These are phyloP conservation scores for Russula emetica DNA, from an alignment of 768 basidiomycete genomes.

Conservation along the genomic window DNA sequence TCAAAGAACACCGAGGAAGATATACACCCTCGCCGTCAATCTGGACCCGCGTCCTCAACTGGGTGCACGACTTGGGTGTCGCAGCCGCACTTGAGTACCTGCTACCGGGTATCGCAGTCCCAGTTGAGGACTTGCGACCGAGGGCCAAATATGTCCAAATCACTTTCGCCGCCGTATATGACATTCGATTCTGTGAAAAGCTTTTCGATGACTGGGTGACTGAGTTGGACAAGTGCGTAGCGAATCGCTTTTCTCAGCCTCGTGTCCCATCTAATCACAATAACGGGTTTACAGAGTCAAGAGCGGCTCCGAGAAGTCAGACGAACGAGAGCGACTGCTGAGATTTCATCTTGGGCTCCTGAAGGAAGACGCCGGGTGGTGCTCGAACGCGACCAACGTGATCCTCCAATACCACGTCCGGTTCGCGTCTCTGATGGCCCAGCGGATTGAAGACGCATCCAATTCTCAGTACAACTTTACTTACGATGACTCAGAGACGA, in stretches of 20 bases:
- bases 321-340: slow-evolving; percentile 4
- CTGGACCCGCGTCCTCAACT: slow-evolving; percentile 9
- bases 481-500: slow-evolving; percentile 15
- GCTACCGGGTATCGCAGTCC: no score
- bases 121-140: slow-evolving; percentile 9
- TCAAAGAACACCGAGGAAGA: slow-evolving; percentile 13
- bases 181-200: slow-evolving; percentile 20
- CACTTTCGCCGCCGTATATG: slow-evolving; percentile 6
- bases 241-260: background rate
- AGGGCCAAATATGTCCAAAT: background rate
- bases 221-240: slow-evolving; percentile 16
- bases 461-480: slow-evolving; percentile 18
- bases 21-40: slow-evolving; percentile 11
- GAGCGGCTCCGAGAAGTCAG: slow-evolving; percentile 1
- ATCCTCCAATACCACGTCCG: slow-evolving; percentile 14
- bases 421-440: slow-evolving; percentile 17
- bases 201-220: slow-evolving; percentile 20
- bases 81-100: background rate
- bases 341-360: slow-evolving; percentile 6
- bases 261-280: background rate
- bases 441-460: slow-evolving; percentile 16
- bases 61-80: slow-evolving; percentile 10
- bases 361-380: slow-evolving; percentile 11
- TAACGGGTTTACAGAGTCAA: background rate
- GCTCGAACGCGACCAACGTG: slow-evolving; percentile 15